Base-by-base conservation (phyloP, 2,329 filamentous ascomycete species). In the Diaporthe longicolla region DNA sequence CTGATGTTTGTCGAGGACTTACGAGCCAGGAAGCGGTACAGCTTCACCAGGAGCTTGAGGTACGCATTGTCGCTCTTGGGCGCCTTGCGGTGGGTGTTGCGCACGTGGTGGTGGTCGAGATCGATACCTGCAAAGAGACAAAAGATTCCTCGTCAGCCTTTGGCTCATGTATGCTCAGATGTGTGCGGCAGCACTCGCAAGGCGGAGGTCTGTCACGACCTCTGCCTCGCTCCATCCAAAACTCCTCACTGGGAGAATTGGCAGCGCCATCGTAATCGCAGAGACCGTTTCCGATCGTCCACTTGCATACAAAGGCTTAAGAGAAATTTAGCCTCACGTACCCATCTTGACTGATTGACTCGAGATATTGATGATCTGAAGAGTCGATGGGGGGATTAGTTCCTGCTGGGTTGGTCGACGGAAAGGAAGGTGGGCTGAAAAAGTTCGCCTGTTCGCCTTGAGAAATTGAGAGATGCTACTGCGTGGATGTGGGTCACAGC, bases 61-160 rank as follows among this genome's bases (percentile, higher is more conserved):
- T 98, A 98, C 83, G 96, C 94, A 91, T 98, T 98, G 90, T 97
- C 94, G 89, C 94, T 76, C 94, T 98, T 98, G 84, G 95, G 94
- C 81, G 94, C 95, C 91, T 94, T 95, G 87, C 95, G 94, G 91
- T 98, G 95, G 79, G 90, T 92, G 84, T 83, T 87, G 84, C 90
- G 90, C 83, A 91, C 89, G 85, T 93, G 91, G 87, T 93, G 91
- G 81, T 87, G 87, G 85, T 92, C 88, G 82, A 93, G 88, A 91
- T 93, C 91, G 87, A 93, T 92, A 91, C 91, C 90, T 92, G 86
- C 84, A 85, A 77, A 81, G 80, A 83, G 79, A 82, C 78, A 83
- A 83, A 83, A 83, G 83, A 86, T 83, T 70, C 77, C 78, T 78
- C 77, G 88, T 92, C 89, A 92, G 90, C 90, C 89, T 88, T 86